These are phyloP conservation scores for Glarea lozoyensis DNA, from an alignment of 495 filamentous ascomycete species.

Conservation along the genomic window DNA sequence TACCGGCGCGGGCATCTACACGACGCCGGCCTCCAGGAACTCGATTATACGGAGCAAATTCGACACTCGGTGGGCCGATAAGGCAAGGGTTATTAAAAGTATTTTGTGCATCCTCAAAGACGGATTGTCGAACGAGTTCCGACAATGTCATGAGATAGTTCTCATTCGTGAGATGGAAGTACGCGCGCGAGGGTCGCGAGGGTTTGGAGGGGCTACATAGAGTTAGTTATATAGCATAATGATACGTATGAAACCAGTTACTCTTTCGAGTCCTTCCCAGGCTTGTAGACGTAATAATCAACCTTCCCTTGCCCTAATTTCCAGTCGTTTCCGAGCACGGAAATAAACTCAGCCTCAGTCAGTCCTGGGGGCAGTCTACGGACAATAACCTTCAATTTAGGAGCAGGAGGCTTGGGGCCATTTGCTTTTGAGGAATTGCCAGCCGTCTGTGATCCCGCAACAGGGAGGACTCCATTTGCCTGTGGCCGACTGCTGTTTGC, in stretches of 20 bases:
- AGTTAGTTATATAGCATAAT: conserved; percentile 14
- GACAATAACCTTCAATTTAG: conserved; percentile 76
- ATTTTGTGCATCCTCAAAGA: conserved; percentile 67
- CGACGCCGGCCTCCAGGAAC: conserved; percentile 62
- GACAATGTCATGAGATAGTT: conserved; percentile 51
- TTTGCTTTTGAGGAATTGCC: conserved; percentile 42
- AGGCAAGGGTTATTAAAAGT: conserved; percentile 58
- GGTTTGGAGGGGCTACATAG: conserved; percentile 65
- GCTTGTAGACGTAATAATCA: conserved; percentile 70
- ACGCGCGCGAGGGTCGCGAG: conserved; percentile 67
- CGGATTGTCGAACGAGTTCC: conserved; percentile 52
- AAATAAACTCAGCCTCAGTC: conserved; percentile 70
- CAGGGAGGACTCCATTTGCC: conserved; percentile 52
- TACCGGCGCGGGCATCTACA: conserved; percentile 78
- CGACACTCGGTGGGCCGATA: conserved; percentile 64
- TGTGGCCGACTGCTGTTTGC: conserved; percentile 26
- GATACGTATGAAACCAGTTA: conserved; percentile 30
- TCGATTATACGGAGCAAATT: conserved; percentile 76
- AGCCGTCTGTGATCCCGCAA: conserved; percentile 39
- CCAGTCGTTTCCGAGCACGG: conserved; percentile 74
- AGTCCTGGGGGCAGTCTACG: conserved; percentile 80
- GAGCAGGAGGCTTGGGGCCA: conserved; percentile 46
- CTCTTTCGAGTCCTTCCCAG: conserved; percentile 86
- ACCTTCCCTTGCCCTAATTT: conserved; percentile 67
- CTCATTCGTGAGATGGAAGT: conserved; percentile 60